Evolutionary conservation across 495 filamentous ascomycete species (phyloP), one percentile per base, ranked within the genome.

Genomic region (Sphaerosporella brunnea): DNA sequence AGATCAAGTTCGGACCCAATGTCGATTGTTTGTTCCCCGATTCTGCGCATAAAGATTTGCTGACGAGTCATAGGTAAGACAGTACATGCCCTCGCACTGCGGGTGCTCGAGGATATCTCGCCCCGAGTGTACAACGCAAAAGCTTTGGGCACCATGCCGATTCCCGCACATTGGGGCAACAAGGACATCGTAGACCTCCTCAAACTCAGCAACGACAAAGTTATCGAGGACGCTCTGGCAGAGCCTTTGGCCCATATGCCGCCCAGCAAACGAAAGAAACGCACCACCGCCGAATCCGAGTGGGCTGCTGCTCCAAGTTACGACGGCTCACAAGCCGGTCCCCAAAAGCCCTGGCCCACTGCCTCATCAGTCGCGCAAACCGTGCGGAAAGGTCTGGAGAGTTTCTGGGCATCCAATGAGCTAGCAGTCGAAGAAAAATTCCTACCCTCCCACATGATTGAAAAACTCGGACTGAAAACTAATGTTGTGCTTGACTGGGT

Each of bases 321-420:
- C 35, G 7, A 37, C 7, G 23, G 23, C 21, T 20, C 43, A 4
- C 4, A 4, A 2, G 39, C 7, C 18, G 23, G 23, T 5, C 19
- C 10, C 3, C 39, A 40, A 34, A 48, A 36, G 21, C 30, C 18
- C 19, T 54, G 45, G 23, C 53, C 53, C n/a, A 48, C 48, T 21
- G 52, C 42, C 0, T 47, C 50, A 36, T 19, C 23, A 30, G 49
- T 57, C 7, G 48, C 54, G 19, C 32, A 40, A 4, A 25, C 43
- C 0, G 26, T 57, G 7, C 52, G 52, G 19, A 52, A 25, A 21
- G 35, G 36, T 5, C n/a, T 57, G 19, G 44, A 46, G 30, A 44
- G 35, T 11, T 55, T 47, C 41, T 57, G 54, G 54, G 36, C 37
- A 10, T 55, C 30, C 23, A 47, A 35, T 9, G 45, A 55, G 30